Evolutionary conservation across 257 asterid genomes (phyloP).

Genomic region (Apocynum venetum): DNA sequence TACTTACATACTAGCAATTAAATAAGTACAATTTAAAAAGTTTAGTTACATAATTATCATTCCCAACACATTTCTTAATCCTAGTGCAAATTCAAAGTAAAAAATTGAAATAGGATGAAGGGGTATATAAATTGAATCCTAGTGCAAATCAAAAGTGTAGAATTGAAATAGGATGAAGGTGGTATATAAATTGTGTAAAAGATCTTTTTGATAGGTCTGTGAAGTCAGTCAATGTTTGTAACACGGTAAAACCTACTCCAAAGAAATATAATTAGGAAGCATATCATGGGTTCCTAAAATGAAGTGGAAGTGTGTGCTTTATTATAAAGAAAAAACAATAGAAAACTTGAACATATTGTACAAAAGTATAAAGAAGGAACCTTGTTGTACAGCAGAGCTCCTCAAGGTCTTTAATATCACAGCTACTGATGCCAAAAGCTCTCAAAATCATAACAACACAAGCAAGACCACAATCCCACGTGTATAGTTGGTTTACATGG

Average conservation of each 20-base stretch:
- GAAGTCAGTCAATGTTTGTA: not conserved
- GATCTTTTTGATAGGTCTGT: not conserved
- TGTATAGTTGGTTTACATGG: constrained; percentile 68
- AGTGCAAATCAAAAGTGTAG: too few relatives aligned
- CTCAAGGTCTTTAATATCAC: constrained; percentile 52
- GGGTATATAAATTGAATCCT: not conserved
- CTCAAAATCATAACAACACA: constrained; percentile 84
- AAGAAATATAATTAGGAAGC: not conserved
- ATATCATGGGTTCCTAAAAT: not conserved
- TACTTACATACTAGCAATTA: too few relatives aligned
- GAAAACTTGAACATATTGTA: not conserved
- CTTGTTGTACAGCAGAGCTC: constrained; percentile 77
- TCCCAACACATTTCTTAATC: too few relatives aligned
- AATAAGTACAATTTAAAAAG: too few relatives aligned
- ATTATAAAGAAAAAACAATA: not conserved
- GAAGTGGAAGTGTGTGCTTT: not conserved
- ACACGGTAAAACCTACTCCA: not conserved
- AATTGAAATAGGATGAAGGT: too few relatives aligned
- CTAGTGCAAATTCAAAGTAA: too few relatives aligned
- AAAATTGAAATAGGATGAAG: too few relatives aligned
- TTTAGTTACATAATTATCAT: too few relatives aligned
- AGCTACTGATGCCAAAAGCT: constrained; percentile 47
- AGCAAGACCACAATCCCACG: constrained; percentile 99
- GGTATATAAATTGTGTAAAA: not conserved
- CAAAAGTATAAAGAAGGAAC: constrained; percentile 27